Conservation (phyloP, 805 yeast species). For the Starmerella tilneyi region DNA sequence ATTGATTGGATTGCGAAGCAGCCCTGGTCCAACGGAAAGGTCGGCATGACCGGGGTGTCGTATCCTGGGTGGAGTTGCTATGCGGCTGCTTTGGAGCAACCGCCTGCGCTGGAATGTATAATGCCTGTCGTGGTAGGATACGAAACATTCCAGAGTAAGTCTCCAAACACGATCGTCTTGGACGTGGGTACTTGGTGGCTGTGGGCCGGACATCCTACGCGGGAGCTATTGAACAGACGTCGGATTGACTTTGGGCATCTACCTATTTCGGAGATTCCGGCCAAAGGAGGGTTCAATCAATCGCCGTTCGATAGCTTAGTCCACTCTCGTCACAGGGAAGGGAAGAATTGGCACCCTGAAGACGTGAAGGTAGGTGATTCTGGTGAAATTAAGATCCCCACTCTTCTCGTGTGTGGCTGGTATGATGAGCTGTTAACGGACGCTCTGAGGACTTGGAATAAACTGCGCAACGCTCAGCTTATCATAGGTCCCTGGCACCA, state of each 20-base stretch:
- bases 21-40: neutral
- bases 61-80: neutral
- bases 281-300: neutral
- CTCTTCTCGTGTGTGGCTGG: neutral
- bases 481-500: neutral
- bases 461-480: neutral
- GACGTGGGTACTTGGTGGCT: neutral
- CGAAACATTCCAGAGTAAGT: neutral
- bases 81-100: neutral
- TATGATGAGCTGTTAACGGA: neutral
- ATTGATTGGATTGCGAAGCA: neutral
- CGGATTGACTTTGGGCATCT: neutral
- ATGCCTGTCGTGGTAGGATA: neutral
- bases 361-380: neutral
- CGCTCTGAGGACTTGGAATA: neutral
- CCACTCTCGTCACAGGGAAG: neutral
- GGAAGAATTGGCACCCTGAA: neutral
- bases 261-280: neutral
- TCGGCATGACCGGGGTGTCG: neutral
- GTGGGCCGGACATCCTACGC: neutral
- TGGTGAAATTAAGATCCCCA: neutral
- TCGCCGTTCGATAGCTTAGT: neutral
- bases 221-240: neutral
- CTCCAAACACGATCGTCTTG: neutral
- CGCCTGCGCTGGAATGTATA: neutral